Percentiles rank a stretch among this genome's conserved stretches.
phyloP scores from a whole-genome alignment of 2,329 filamentous ascomycete genomes.

The Pyrenochaeta sp. region DNA sequence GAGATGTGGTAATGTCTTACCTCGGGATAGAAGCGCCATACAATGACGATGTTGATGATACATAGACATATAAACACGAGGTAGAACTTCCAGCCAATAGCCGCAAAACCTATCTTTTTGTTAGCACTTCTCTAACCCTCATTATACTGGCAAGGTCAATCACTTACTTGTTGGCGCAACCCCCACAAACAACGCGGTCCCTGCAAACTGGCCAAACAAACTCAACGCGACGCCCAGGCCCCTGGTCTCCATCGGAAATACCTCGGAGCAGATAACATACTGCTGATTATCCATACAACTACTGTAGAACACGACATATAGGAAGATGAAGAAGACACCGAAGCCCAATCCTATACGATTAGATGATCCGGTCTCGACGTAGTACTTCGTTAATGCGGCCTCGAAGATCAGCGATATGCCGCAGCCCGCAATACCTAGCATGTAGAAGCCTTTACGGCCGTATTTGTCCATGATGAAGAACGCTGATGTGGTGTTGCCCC shows the following conservation, averaged over 20 bases:
- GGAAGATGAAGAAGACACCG: slow-evolving; percentile 24
- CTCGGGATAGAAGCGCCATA: background rate
- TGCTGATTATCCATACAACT: background rate
- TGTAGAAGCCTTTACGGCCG: background rate
- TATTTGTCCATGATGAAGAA: background rate
- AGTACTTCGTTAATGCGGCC: background rate
- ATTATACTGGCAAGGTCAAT: background rate
- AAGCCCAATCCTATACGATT: slow-evolving; percentile 23
- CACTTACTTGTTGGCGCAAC: background rate
- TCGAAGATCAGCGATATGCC: background rate
- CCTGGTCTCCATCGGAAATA: background rate
- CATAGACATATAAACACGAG: background rate
- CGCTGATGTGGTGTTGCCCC: background rate
- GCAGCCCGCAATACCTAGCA: background rate
- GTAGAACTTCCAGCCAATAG: background rate
- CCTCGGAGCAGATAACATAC: background rate
- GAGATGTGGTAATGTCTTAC: background rate
- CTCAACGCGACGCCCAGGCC: background rate
- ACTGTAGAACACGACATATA: slow-evolving; percentile 15
- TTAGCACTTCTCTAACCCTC: background rate
- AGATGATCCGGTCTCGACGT: background rate
- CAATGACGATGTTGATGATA: background rate
- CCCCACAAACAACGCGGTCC: background rate
- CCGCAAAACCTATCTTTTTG: background rate
- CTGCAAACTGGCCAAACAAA: background rate